These are phyloP conservation scores for Glebionis coronaria DNA, from an alignment of 129 eudicot species.

Conservation along the genomic window DNA sequence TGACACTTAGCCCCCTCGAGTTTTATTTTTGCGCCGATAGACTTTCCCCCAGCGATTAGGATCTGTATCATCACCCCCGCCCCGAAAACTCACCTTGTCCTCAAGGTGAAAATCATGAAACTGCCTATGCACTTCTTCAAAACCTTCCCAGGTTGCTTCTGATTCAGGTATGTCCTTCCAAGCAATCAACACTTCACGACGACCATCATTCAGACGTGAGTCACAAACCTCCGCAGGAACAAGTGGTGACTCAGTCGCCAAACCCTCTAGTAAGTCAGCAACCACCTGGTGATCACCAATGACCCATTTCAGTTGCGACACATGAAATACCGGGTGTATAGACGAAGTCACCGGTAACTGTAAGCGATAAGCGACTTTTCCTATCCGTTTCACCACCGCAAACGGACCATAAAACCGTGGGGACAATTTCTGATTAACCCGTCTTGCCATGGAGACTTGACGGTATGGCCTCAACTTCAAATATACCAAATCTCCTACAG, in stretches of 20 bases:
- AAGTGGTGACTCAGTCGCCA: not conserved
- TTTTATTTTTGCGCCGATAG: no score
- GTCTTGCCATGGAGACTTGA: not conserved
- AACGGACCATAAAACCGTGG: not conserved
- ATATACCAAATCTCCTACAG: not conserved
- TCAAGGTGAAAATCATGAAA: not conserved
- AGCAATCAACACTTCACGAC: not conserved
- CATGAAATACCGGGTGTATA: not conserved
- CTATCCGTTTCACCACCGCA: not conserved
- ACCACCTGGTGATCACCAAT: not conserved
- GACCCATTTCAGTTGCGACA: not conserved
- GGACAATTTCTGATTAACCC: not conserved
- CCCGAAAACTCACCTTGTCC: not conserved
- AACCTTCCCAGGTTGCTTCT: not conserved
- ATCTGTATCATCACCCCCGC: no score
- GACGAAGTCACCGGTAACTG: not conserved
- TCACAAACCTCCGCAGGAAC: not conserved
- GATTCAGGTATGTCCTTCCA: not conserved
- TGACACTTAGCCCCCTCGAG: no score
- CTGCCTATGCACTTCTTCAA: not conserved
- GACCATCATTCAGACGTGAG: no score
- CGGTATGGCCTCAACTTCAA: not conserved
- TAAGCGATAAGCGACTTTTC: not conserved
- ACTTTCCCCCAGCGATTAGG: no score
- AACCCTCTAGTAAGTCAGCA: not conserved